phyloP scores from a whole-genome alignment of 1,284 basidiomycete species.

The Cryptococcus amylolentus region DNA sequence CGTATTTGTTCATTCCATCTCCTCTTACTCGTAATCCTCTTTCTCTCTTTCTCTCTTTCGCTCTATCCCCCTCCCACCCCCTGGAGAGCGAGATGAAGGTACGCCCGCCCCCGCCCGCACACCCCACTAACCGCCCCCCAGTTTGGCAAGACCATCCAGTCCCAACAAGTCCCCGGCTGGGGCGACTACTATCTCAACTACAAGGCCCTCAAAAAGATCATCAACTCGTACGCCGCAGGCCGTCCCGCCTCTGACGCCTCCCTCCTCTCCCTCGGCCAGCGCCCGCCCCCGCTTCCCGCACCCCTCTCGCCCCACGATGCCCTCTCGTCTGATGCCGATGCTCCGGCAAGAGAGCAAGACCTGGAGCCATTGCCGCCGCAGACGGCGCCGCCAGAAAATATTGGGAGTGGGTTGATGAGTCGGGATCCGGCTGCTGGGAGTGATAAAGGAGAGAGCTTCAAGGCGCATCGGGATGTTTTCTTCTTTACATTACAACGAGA shows the following conservation, averaged over 20 bases:
- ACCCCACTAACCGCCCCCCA: constrained; percentile 45
- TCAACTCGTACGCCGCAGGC: constrained; percentile 92
- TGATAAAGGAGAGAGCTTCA: constrained; percentile 59
- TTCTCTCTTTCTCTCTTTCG: neutral
- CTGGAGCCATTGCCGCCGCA: constrained; percentile 46
- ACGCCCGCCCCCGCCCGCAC: neutral
- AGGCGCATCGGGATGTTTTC: constrained; percentile 94
- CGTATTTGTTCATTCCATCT: no score
- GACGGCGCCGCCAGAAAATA: constrained; percentile 42
- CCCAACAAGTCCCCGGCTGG: constrained; percentile 97
- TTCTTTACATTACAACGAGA: constrained; percentile 99
- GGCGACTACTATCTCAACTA: constrained; percentile 95
- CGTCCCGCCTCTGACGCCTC: constrained; percentile 82
- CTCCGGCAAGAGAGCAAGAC: constrained; percentile 16
- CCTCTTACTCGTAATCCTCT: no score
- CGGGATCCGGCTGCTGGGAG: constrained; percentile 17
- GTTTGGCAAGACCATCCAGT: constrained; percentile 99
- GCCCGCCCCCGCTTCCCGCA: constrained; percentile 61
- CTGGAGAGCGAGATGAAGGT: constrained; percentile 8
- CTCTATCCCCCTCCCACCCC: neutral
- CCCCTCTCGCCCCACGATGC: constrained; percentile 5
- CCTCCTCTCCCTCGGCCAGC: constrained; percentile 74
- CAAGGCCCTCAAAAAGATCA: constrained; percentile 72
- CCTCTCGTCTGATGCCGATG: constrained; percentile 2
- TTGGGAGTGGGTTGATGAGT: constrained; percentile 23